Evolutionary conservation across 257 asterid genomes (phyloP), one percentile per base, ranked within the genome.

Genomic region (Parsonsia alboflavescens): DNA sequence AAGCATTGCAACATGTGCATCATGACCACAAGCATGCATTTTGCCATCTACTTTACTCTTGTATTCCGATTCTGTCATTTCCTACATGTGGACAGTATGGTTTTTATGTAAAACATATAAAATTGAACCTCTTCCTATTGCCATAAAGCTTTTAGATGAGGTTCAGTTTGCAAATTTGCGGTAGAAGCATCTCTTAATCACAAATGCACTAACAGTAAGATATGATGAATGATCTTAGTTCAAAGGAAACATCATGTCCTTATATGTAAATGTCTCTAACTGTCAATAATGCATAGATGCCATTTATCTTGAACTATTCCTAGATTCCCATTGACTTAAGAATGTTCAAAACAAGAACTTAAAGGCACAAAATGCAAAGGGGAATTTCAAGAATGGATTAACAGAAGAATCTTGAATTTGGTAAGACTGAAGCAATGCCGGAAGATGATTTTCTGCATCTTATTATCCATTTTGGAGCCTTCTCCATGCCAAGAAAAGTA

Each of bases 1-100:
- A 56, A 85, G 86, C 88, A 85, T 85, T 41, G 88, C 77, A 16
- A 70, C 73, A 80, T 85, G 87, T 2, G 87, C 85, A 57, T 85
- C 89, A 54, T 85, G 89, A 1, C 84, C 89, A 66, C 87, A 85
- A 21, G 87, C 89, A 79, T 85, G 87, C 89, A 85, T 85, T 63
- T 82, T 85, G n/a, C 89, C 89, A 15, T 80, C 79, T 41, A 82
- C 73, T 57, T 26, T 73, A 73, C 89, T 85, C 77, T 78, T 80
- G 78, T 80, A 74, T 59, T 85, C 76, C 89, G 81, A 82, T 59
- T 82, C 87, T 42, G 80, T 67, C 85, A 85, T 61, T 70, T 85
- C 89, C 88, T 84, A 26, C 42, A 19, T 0, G 54, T 22, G 26
- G 64, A 28, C 13, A 36, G 42, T 58, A 44, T 22, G 54, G 42